Evolutionary conservation across 257 asterid genomes (phyloP), one percentile per base, ranked within the genome.

Genomic region (Capsicum baccatum): DNA sequence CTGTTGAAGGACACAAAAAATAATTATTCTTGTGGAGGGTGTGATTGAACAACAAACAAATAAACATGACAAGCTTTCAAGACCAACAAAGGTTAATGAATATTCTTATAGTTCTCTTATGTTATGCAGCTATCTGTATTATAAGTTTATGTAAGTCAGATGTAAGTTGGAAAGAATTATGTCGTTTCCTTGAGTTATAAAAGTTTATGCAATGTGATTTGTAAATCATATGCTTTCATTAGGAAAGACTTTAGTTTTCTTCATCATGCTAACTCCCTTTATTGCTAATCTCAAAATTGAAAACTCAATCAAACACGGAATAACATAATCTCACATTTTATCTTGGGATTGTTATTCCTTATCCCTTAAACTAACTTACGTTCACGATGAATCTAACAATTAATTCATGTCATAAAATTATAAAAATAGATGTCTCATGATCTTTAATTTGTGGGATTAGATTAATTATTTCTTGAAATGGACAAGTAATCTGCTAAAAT

Each of bases 1-100:
- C 82, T 89, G 82, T 50, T 95, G 83, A 89, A 92, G 90, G 88
- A 83, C 88, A 83, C 88, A 8, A 52, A 76, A 5, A 52, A 8
- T 47, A 52, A 21, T 76, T 47, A 8, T 52, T 9, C 80, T 6
- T 39, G 44, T 39, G 10, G 80, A 10, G 80, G 80, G 19, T 57
- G 7, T 73, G 80, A 47, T 73, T 47, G 42, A 73, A 73, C 6
- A 12, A 1, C 39, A 47, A 47, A 21, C 11, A 11, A n/a, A 44
- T 17, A 2, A 73, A n/a, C 42, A 47, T 73, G 80, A 73, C 16
- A 50, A 74, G 21, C 0, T 52, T 50, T 21, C 8, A 74, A 26
- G 8, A 21, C 37, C 62, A 74, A 21, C 21, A 48, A 50, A 74
- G 0, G 44, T 13, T 74, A 74, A 21, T 76, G 64, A 76, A 76